Evolutionary conservation across 768 basidiomycete genomes (phyloP), one percentile per base, ranked within the genome.

Genomic region (Mycena galericulata): DNA sequence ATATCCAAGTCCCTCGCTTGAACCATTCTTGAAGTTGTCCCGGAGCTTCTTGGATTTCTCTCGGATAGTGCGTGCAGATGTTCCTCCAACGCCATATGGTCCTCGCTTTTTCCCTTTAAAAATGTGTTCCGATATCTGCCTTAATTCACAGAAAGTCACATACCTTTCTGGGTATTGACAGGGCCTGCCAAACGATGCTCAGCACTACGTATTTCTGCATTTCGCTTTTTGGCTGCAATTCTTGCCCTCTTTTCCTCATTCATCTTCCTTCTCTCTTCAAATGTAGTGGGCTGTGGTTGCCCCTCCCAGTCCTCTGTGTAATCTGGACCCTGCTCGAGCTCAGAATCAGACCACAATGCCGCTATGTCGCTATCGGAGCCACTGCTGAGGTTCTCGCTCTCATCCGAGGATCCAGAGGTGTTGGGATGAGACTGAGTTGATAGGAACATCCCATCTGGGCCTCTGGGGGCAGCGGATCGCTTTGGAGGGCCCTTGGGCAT

Each of bases 251-350:
- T 40, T 40, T 55, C 53, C 15, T 40, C 24, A 55, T 38, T 40
- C 20, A 55, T 55, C 53, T 38, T 55, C 53, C 36, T 55, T 40
- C 53, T 55, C 36, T 55, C 53, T 11, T 55, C 53, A 55, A 55
- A 55, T 26, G 36, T 55, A 38, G 51, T 54, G 32, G 51, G 51
- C 32, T 54, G 51, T 54, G 51, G 51, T 38, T 54, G 51, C 51
- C 32, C 32, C 32, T 54, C 51, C 51, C 51, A 54, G 51, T 54
- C 53, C 53, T 55, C 36, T 38, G 53, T 40, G 24, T 55, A 55
- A 40, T 38, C 53, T 40, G 53, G 24, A 24, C 40, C 53, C 24
- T 40, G 12, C 36, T 40, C 36, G 34, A 40, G 36, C 53, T 38
- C 36, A 55, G 34, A 55, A 55, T 55, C 53, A 26, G 53, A 55